A percentile compares a stretch with the other conserved stretches of the same genome.
Conservation (phyloP, 805 yeast species). For the Maudiozyma barnettii region DNA sequence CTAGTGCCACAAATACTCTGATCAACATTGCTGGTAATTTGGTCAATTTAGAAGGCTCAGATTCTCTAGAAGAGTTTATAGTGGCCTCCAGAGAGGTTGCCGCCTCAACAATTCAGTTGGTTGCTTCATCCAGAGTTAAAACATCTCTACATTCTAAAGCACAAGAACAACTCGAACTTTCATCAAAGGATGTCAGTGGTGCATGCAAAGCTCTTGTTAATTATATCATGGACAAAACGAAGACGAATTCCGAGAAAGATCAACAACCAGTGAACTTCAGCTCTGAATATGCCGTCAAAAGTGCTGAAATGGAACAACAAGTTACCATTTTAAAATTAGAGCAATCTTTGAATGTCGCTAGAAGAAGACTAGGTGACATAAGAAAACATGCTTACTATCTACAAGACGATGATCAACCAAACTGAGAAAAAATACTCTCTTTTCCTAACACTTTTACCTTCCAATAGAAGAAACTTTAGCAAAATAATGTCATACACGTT, state of each 20-base stretch:
- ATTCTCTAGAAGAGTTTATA: slow-evolving; percentile 67
- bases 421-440: background rate
- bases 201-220: slow-evolving; percentile 68
- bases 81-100: slow-evolving; percentile 90
- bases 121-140: slow-evolving; percentile 83
- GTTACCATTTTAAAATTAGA: slow-evolving; percentile 80
- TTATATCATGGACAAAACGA: slow-evolving; percentile 50
- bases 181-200: slow-evolving; percentile 58
- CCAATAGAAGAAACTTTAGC: too few relatives aligned
- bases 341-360: slow-evolving; percentile 57
- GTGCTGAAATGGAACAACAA: slow-evolving; percentile 87
- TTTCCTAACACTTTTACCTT: too few relatives aligned
- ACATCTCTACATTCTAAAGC: slow-evolving; percentile 67
- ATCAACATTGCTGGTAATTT: slow-evolving; percentile 85
- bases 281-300: slow-evolving; percentile 70
- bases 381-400: slow-evolving; percentile 58
- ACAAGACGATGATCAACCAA: slow-evolving; percentile 26
- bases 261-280: slow-evolving; percentile 48
- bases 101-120: slow-evolving; percentile 85
- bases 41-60: slow-evolving; percentile 36
- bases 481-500: too few relatives aligned
- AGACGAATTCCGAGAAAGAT: slow-evolving; percentile 31
- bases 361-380: slow-evolving; percentile 77
- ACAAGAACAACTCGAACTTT: slow-evolving; percentile 62
- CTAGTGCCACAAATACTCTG: slow-evolving; percentile 69